Conservation (phyloP, 345 rosid species). For the Nephelium lappaceum region DNA sequence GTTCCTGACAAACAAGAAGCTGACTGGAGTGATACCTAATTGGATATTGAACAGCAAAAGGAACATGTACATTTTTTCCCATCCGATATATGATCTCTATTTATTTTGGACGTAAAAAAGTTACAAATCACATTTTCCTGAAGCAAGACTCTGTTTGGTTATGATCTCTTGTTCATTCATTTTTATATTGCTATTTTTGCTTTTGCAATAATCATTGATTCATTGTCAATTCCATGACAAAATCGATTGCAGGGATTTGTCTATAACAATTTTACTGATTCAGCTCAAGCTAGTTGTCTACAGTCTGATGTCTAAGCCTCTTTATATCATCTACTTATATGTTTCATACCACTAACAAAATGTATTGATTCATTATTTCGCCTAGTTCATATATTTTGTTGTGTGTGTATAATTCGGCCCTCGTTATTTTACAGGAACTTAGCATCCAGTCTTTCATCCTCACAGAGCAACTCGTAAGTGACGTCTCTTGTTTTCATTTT, state of each 20-base stretch:
- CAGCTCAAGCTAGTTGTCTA: slow-evolving; percentile 44
- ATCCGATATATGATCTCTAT: not conserved
- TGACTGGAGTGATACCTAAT: slow-evolving; percentile 62
- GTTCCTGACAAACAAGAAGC: slow-evolving; percentile 72
- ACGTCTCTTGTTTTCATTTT: not conserved
- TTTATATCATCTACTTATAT: not conserved
- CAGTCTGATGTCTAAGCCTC: slow-evolving; percentile 49
- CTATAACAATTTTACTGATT: slow-evolving; percentile 79
- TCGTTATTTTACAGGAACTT: slow-evolving; percentile 55
- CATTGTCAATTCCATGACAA: not conserved
- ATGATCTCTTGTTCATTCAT: not conserved
- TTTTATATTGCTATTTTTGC: not conserved
- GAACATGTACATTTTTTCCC: slow-evolving; percentile 30
- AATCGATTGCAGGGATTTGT: slow-evolving; percentile 65
- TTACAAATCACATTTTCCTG: not conserved
- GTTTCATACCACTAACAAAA: not conserved
- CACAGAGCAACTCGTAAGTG: slow-evolving; percentile 60
- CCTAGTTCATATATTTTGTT: not conserved
- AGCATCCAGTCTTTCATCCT: slow-evolving; percentile 53
- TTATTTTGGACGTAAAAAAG: too few relatives aligned
- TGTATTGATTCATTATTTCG: not conserved
- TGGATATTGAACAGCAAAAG: slow-evolving; percentile 39
- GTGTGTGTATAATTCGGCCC: slow-evolving; percentile 31
- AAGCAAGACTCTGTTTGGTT: not conserved
- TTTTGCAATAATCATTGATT: not conserved